Percentiles rank a stretch among this genome's conserved stretches.
Conservation (phyloP, 2,329 filamentous ascomycete species). For the Cryphonectria japonica region DNA sequence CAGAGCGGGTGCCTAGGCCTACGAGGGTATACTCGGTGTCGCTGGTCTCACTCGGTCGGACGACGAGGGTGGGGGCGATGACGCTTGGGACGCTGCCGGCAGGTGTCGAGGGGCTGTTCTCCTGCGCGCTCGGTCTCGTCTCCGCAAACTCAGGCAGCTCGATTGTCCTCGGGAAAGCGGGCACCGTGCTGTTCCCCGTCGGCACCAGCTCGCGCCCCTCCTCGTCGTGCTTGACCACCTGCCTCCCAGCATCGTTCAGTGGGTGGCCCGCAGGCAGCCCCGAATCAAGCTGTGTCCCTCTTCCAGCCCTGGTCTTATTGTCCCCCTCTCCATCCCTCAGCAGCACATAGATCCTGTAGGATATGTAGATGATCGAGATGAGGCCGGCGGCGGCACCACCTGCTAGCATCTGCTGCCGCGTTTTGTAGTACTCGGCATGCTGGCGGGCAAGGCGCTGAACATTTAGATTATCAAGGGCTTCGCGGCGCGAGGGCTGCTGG, state of each 20-base stretch:
- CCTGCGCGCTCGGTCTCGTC: not conserved
- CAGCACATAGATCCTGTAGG: slow-evolving; percentile 54
- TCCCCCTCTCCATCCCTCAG: slow-evolving; percentile 31
- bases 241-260: slow-evolving; percentile 56
- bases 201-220: slow-evolving; percentile 75
- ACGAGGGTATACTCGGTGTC: slow-evolving; percentile 81
- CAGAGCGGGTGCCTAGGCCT: slow-evolving; percentile 84
- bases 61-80: slow-evolving; percentile 38
- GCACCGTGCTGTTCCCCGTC: slow-evolving; percentile 80
- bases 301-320: not conserved
- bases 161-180: slow-evolving; percentile 76
- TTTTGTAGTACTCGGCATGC: slow-evolving; percentile 54
- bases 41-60: slow-evolving; percentile 36
- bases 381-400: slow-evolving; percentile 55
- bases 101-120: slow-evolving; percentile 28
- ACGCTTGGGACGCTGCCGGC: slow-evolving; percentile 31
- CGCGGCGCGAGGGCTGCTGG: slow-evolving; percentile 33
- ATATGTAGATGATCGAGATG: slow-evolving; percentile 55
- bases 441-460: slow-evolving; percentile 51
- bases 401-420: slow-evolving; percentile 55
- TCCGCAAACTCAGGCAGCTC: slow-evolving; percentile 55
- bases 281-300: slow-evolving; percentile 45
- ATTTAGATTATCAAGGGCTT: slow-evolving; percentile 54
- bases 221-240: slow-evolving; percentile 66
- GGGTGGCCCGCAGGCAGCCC: slow-evolving; percentile 47